phyloP scores from a whole-genome alignment of 768 basidiomycete genomes.

The Amanita exitialis region DNA sequence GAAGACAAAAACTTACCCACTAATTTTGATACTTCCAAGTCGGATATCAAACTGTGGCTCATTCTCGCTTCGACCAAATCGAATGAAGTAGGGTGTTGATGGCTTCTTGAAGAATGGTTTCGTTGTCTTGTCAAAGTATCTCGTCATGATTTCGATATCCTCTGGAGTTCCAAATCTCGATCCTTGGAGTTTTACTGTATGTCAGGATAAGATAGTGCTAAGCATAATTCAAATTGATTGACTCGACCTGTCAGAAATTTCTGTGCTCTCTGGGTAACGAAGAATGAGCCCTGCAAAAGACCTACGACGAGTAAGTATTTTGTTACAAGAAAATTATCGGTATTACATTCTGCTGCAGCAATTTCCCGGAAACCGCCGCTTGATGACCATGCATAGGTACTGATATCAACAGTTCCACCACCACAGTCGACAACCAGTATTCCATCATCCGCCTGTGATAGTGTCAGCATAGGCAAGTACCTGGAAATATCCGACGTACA shows the following conservation, averaged over 20 bases:
- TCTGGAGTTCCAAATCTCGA: neutral
- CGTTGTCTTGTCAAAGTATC: conserved; percentile 35
- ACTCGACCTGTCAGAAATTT: neutral
- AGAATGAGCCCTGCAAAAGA: conserved; percentile 1
- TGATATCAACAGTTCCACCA: conserved; percentile 4
- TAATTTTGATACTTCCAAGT: conserved; percentile 23
- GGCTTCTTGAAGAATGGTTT: conserved; percentile 27
- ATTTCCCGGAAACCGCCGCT: neutral
- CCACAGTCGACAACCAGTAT: conserved; percentile 3
- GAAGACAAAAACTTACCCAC: neutral
- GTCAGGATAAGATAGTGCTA: neutral
- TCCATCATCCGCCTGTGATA: neutral
- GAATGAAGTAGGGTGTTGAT: conserved; percentile 30
- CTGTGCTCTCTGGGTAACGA: neutral
- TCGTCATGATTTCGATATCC: neutral
- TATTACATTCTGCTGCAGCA: neutral
- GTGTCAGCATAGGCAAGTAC: neutral
- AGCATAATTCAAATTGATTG: neutral
- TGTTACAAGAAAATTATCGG: too few relatives aligned
- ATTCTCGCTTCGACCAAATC: conserved; percentile 35
- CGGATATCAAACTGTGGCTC: conserved; percentile 29
- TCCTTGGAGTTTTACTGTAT: neutral
- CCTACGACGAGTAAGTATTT: neutral
- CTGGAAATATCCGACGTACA: conserved; percentile 8
- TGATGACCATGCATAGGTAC: neutral